Percentiles rank a stretch among this genome's conserved stretches.
Conservation (phyloP, 2,329 filamentous ascomycete species). For the Aphanoascus verrucosus region DNA sequence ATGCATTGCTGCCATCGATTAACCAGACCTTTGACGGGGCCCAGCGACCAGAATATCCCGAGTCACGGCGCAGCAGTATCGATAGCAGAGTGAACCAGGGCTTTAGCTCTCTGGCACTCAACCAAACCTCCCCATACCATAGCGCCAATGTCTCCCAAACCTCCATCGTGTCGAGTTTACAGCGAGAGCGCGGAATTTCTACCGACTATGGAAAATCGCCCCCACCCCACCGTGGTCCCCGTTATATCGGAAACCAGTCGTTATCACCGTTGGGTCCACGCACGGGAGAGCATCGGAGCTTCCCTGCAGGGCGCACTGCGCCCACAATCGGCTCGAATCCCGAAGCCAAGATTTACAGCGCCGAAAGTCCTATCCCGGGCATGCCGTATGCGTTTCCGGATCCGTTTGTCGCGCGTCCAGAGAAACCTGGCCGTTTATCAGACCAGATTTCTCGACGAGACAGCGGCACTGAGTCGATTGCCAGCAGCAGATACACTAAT, state of each 20-base stretch:
- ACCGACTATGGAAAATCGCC: conserved; percentile 29
- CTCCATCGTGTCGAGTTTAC: conserved; percentile 21
- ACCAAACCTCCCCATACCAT: conserved; percentile 39
- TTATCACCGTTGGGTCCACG: conserved; percentile 35
- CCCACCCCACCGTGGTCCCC: conserved; percentile 28
- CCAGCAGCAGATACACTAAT: conserved; percentile 41
- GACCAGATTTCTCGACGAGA: conserved; percentile 35
- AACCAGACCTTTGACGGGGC: conserved; percentile 48
- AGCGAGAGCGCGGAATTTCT: conserved; percentile 23
- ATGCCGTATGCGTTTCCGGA: conserved; percentile 43
- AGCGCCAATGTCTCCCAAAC: conserved; percentile 39
- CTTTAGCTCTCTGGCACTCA: conserved; percentile 39
- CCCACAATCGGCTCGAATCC: conserved; percentile 42
- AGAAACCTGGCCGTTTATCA: conserved; percentile 18
- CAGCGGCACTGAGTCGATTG: conserved; percentile 38
- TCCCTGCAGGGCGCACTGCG: conserved; percentile 38
- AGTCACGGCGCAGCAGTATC: conserved; percentile 41
- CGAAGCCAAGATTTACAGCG: conserved; percentile 41
- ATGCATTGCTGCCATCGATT: conserved; percentile 44
- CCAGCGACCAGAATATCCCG: conserved; percentile 35
- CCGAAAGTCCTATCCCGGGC: conserved; percentile 40
- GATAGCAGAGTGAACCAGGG: conserved; percentile 42
- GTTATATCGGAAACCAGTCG: conserved; percentile 32
- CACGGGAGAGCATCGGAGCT: conserved; percentile 31
- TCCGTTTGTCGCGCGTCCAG: conserved; percentile 33